Conservation (phyloP, 306 rosid species). For the Aeschynomene evenia region DNA sequence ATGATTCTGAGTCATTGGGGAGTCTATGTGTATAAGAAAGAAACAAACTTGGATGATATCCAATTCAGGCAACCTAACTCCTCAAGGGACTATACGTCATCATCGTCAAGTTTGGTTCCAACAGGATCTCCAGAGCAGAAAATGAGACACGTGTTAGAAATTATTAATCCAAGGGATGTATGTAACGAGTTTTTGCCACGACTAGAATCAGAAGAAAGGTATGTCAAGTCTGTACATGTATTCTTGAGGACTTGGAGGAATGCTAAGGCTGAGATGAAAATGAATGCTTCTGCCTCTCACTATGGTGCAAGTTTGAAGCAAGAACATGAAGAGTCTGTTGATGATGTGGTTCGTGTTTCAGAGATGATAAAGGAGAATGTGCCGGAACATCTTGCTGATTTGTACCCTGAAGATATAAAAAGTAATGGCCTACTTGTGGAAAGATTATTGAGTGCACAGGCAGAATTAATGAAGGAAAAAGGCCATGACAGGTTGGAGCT, state of each 20-base stretch:
- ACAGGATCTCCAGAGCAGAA: not conserved
- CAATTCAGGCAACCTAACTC: not conserved
- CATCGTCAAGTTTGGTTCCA: not conserved
- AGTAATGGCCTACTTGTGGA: not conserved
- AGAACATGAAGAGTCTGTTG: not conserved
- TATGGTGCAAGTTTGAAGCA: constrained; percentile 21
- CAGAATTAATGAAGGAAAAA: not conserved
- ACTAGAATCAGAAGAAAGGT: not conserved
- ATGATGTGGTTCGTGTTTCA: not conserved
- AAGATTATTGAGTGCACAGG: not conserved
- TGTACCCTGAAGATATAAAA: not conserved
- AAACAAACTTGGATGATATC: not conserved
- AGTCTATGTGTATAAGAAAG: constrained; percentile 1
- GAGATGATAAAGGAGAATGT: not conserved
- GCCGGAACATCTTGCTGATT: not conserved
- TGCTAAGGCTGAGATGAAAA: not conserved
- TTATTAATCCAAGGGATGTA: not conserved
- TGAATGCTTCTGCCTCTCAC: not conserved
- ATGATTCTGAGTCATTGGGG: not conserved
- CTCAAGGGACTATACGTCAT: not conserved
- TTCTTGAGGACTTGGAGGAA: not conserved
- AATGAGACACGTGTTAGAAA: not conserved
- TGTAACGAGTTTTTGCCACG: not conserved
- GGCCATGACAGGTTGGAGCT: not conserved
- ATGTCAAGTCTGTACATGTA: not conserved